These are phyloP conservation scores for Melocanna baccifera DNA, from an alignment of 176 grass and related monocot species.

Conservation along the genomic window DNA sequence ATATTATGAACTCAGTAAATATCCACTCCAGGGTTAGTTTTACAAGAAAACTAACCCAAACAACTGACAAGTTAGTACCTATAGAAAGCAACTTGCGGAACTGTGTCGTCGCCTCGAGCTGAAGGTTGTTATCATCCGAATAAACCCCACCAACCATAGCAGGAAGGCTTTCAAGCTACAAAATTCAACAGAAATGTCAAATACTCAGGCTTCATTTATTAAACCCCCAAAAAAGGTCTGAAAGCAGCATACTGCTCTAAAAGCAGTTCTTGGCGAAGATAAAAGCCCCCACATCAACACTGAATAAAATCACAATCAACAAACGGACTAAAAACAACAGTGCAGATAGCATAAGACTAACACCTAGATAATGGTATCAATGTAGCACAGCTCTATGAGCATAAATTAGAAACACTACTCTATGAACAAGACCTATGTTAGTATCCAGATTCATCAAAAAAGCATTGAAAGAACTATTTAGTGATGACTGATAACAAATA, in stretches of 20 bases:
- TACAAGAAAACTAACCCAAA: slow-evolving; percentile 7
- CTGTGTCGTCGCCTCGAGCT: slow-evolving; percentile 84
- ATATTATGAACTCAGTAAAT: slow-evolving; percentile 12
- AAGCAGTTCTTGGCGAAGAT: not conserved
- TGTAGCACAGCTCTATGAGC: not conserved
- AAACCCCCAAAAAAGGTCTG: not conserved
- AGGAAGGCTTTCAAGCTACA: slow-evolving; percentile 88
- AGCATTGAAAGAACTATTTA: not conserved
- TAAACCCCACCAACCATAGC: slow-evolving; percentile 81
- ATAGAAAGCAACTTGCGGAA: slow-evolving; percentile 93
- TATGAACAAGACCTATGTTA: not conserved
- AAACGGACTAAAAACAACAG: not conserved
- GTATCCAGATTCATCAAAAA: not conserved
- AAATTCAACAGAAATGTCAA: slow-evolving; percentile 32
- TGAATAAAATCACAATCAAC: not conserved
- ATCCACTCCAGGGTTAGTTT: not conserved
- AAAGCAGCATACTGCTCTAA: not conserved
- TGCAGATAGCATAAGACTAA: not conserved
- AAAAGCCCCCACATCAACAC: not conserved
- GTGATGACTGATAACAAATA: not conserved
- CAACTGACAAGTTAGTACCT: slow-evolving; percentile 41
- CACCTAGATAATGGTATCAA: not conserved
- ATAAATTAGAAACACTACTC: not conserved
- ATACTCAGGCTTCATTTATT: not conserved
- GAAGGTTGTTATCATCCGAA: slow-evolving; percentile 60